Conservation (phyloP, 1,139 yeast genomes). For the Fermentozyma sake region DNA sequence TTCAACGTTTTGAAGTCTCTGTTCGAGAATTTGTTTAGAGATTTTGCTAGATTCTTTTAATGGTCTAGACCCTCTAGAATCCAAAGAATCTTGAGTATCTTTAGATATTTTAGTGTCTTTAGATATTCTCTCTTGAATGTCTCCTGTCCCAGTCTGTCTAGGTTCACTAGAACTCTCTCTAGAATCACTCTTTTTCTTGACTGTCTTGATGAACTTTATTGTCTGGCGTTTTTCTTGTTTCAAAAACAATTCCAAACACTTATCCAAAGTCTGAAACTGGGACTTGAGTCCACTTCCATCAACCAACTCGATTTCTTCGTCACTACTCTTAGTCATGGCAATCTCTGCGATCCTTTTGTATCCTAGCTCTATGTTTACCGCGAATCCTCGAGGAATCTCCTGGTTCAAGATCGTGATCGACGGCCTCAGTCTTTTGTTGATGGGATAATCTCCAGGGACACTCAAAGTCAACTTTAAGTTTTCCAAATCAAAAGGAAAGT, state of each 20-base stretch:
- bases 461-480: slow-evolving; percentile 46
- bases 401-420: slow-evolving; percentile 52
- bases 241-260: slow-evolving; percentile 52
- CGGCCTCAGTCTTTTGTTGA: slow-evolving; percentile 28
- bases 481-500: slow-evolving; percentile 64
- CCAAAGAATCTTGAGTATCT: too few relatives aligned
- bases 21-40: slow-evolving; percentile 8
- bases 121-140: background rate
- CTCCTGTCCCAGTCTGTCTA: background rate
- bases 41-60: too few relatives aligned
- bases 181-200: slow-evolving; percentile 3
- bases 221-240: slow-evolving; percentile 54
- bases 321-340: slow-evolving; percentile 20
- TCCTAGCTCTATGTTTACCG: slow-evolving; percentile 63
- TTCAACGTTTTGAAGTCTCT: slow-evolving; percentile 16
- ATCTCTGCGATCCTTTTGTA: slow-evolving; percentile 47
- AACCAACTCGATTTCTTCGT: slow-evolving; percentile 30
- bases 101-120: too few relatives aligned
- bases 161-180: slow-evolving; percentile 1
- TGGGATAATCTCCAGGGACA: slow-evolving; percentile 57
- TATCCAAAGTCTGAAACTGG: slow-evolving; percentile 53
- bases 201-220: slow-evolving; percentile 38
- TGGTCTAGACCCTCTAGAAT: too few relatives aligned
- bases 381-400: slow-evolving; percentile 70
- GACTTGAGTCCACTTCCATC: slow-evolving; percentile 49